phyloP scores from a whole-genome alignment of 1,139 yeast species.

The Arxiozyma heterogenica region DNA sequence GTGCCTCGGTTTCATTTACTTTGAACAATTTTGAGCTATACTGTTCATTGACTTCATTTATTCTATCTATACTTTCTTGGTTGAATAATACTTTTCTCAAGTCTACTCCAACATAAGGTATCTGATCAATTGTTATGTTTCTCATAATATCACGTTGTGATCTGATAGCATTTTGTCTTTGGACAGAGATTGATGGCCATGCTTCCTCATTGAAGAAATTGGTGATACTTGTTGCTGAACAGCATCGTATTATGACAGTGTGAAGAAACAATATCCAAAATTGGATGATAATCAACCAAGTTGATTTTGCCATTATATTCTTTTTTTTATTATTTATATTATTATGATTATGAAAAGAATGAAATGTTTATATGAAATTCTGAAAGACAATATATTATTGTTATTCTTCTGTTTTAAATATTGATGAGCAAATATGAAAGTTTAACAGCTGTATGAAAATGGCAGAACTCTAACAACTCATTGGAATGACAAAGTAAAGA shows the following conservation, averaged over 20 bases:
- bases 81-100: constrained; percentile 42
- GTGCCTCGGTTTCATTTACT: constrained; percentile 26
- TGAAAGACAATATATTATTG: neutral
- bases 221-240: neutral
- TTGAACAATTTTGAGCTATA: neutral
- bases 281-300: neutral
- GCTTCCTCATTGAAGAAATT: neutral
- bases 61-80: constrained; percentile 30
- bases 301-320: neutral
- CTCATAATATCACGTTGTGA: constrained; percentile 62
- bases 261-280: neutral
- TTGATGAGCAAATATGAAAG: too few relatives aligned
- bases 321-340: neutral
- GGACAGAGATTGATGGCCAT: constrained; percentile 22
- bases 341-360: too few relatives aligned
- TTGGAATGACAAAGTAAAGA: too few relatives aligned
- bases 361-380: too few relatives aligned
- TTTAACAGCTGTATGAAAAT: too few relatives aligned
- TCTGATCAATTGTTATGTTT: constrained; percentile 49
- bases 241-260: neutral
- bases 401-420: too few relatives aligned
- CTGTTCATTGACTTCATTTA: constrained; percentile 35
- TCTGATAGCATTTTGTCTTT: constrained; percentile 38
- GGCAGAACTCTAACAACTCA: too few relatives aligned
- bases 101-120: constrained; percentile 50